A percentile compares a stretch with the other conserved stretches of the same genome.
Evolutionary conservation across 176 grass and related monocot genomes (phyloP).

Genomic region (Cocos nucifera): DNA sequence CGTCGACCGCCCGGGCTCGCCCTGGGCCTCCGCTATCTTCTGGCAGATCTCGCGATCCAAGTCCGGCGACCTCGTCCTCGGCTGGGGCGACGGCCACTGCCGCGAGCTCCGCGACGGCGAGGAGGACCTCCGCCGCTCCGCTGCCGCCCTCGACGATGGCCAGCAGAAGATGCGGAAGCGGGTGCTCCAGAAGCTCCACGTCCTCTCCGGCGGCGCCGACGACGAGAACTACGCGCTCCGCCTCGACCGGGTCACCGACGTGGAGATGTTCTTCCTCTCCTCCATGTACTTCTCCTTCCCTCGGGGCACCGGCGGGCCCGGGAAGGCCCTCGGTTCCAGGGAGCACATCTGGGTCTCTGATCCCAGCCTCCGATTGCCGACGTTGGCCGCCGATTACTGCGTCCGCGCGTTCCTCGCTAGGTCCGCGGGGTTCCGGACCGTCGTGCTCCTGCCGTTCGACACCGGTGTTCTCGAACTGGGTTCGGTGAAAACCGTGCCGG

Average conservation of each 20-base stretch:
- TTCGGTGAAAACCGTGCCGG: constrained; percentile 39
- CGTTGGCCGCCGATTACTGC: constrained; percentile 28
- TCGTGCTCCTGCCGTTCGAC: constrained; percentile 58
- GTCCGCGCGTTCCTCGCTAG: constrained; percentile 51
- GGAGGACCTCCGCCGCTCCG: background rate
- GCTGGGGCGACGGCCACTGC: constrained; percentile 90
- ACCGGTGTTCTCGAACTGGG: constrained; percentile 71
- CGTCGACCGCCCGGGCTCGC: constrained; percentile 33
- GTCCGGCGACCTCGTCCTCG: constrained; percentile 31
- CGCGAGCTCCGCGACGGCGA: constrained; percentile 26
- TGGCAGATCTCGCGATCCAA: constrained; percentile 60
- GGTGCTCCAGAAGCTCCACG: constrained; percentile 64
- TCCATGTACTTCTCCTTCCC: constrained; percentile 95
- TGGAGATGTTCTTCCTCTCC: constrained; percentile 78
- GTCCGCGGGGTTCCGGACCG: constrained; percentile 54
- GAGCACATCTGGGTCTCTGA: constrained; percentile 57
- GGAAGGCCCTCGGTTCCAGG: constrained; percentile 30
- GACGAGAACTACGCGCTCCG: constrained; percentile 46
- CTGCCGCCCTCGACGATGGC: background rate
- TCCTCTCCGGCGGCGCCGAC: constrained; percentile 49
- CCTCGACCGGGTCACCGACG: constrained; percentile 57
- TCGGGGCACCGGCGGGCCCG: constrained; percentile 45
- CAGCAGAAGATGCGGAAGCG: constrained; percentile 32
- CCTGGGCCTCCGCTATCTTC: constrained; percentile 75
- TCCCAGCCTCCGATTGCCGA: background rate